Evolutionary conservation across 169 alveolate species (phyloP), one percentile per base, ranked within the genome.

Genomic region (Cryptosporidium bovis): DNA sequence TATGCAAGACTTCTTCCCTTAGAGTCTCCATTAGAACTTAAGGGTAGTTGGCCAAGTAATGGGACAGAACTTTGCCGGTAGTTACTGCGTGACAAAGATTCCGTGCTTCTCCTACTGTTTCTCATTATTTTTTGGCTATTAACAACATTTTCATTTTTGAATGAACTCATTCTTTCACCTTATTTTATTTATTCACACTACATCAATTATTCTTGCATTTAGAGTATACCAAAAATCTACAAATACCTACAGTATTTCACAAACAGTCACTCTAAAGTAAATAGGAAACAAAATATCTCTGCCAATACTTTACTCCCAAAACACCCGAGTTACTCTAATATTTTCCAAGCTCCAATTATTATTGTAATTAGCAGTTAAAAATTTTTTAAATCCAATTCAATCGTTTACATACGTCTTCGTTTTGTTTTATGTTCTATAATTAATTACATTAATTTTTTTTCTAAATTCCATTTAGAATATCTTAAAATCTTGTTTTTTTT

Each of bases 51-150:
- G 24, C 64, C 87, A 60, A 77, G 69, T 44, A 71, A 71, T 15
- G 87, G 87, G 15, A 77, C 87, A 10, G 87, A 77, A 46, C 64
- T 62, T 36, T 77, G 71, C 33, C 87, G 69, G 34, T 56, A 56
- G 7, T 24, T 27, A 18, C 44, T 56, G 44, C 16, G 46, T 27
- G 40, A 34, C 7, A 60, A 6, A 13, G 87, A 77, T 15, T 56
- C 71, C 1, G 87, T 77, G 34, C 71, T 77, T 50, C 87, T 77
- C 27, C 87, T 51, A 51, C 27, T 53, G 12, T 1, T 53, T 5
- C 20, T 53, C 29, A 53, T 13, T 40, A 40, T 40, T 40, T 40
- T 40, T 40, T 40, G 48, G 10, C 48, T 40, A 8, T 8, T 40
- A 40, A 40, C 10, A 48, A 31, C n/a, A 50, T 48, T 67, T 18